Percentiles rank a stretch among this genome's conserved stretches.
Conservation (phyloP, 306 rosid species). For the Pterocarpus santalinus region DNA sequence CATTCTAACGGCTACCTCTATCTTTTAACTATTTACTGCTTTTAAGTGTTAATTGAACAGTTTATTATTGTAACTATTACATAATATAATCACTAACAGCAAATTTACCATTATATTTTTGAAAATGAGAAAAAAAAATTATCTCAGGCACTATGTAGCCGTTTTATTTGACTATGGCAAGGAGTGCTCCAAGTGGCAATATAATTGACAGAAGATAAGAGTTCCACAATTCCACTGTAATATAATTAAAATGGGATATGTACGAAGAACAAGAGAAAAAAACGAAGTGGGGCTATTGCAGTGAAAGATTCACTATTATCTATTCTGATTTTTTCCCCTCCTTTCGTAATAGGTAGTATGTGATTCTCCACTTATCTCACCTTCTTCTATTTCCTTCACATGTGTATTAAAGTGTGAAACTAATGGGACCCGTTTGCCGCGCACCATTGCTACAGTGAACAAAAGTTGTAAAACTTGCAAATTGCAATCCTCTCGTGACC, state of each 20-base stretch:
- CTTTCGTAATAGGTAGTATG: not conserved
- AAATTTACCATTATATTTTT: not conserved
- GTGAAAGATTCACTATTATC: not conserved
- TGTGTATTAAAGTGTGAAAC: slow-evolving; percentile 4
- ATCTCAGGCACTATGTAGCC: not conserved
- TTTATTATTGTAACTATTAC: not conserved
- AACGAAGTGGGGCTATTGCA: not conserved
- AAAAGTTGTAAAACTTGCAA: not conserved
- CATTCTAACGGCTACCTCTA: not conserved
- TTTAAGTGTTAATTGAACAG: not conserved
- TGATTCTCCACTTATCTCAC: not conserved
- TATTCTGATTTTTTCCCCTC: not conserved
- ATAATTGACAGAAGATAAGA: not conserved
- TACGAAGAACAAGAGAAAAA: not conserved
- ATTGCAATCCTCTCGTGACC: not conserved
- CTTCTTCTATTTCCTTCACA: not conserved
- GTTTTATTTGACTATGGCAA: slow-evolving; percentile 29
- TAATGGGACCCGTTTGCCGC: slow-evolving; percentile 32
- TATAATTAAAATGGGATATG: not conserved
- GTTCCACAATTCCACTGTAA: not conserved
- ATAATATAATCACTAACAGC: not conserved
- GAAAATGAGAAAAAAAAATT: no score
- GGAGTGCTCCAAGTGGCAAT: slow-evolving; percentile 18
- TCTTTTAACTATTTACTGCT: not conserved
- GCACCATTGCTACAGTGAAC: slow-evolving; percentile 40